Base-by-base conservation (phyloP, 1,139 yeast species). In the Diutina ranongensis region DNA sequence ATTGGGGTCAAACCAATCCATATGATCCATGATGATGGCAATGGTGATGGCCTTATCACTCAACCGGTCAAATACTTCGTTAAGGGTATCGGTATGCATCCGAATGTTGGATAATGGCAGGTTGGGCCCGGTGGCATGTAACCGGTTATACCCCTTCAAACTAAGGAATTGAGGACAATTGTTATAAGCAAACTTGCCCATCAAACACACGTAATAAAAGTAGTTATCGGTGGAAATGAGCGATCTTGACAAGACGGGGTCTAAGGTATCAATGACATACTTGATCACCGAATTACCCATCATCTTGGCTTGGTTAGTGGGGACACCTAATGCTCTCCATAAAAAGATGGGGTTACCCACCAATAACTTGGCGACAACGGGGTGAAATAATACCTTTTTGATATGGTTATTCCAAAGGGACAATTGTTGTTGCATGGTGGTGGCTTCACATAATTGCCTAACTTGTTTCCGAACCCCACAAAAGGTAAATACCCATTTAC, bases 261-360 rank as follows among this genome's bases (percentile, higher is more conserved):
- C 92, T 53, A 85, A 70, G 12, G 95, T 84, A 57, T 84, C 88
- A 46, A 78, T 68, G 44, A 84, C 81, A 57, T 85, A 85, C 49
- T 80, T 74, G 52, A 81, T 63, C 42, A 83, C 80, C 0, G 89
- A 82, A 31, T 73, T 63, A 27, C 84, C 86, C 78, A 84, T 83
- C 81, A 84, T 75, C 36, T 76, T 68, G 7, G 94, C 88, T 63
- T 84, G 95, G 59, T 84, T 84, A 5, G 82, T 76, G 3, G 94
- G 95, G 45, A 84, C 94, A 15, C 95, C 94, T 42, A 84, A 71
- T 0, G 94, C 94, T 59, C 82, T 83, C 95, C 95, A 84, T 51
- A 84, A 68, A 60, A 84, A 84, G 31, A 83, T 62, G 12, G 92
- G 89, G 61, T 83, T 84, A n/a, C 89, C 89, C 45, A 84, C 75